Conservation (phyloP, 139 green algal genomes). For the Zygnema cylindricum region DNA sequence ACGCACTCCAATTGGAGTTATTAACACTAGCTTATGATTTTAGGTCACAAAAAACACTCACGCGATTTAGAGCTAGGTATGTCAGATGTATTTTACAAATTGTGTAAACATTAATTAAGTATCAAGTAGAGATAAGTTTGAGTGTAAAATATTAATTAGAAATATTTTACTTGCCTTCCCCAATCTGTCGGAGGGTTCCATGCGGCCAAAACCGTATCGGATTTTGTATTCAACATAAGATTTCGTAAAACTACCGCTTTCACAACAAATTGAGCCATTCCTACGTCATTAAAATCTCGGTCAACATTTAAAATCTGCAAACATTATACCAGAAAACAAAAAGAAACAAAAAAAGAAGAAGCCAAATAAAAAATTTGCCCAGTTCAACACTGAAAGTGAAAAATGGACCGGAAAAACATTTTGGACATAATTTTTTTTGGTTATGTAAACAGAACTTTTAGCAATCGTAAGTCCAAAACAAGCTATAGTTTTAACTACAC, state of each 20-base stretch:
- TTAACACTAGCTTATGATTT: too few species aligned
- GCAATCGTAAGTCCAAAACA: too few species aligned
- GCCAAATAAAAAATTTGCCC: too few species aligned
- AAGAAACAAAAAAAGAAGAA: not conserved
- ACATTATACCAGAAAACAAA: not conserved
- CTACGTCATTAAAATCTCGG: slow-evolving; percentile 53
- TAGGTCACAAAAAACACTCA: too few species aligned
- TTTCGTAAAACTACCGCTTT: slow-evolving; percentile 33
- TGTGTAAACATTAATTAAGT: not conserved
- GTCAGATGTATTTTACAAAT: not conserved
- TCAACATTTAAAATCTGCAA: slow-evolving; percentile 44
- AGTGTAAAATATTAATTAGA: not conserved
- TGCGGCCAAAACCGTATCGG: not conserved
- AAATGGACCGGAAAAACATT: too few species aligned
- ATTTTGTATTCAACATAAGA: slow-evolving; percentile 12
- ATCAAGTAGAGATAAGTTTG: not conserved
- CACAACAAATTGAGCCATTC: slow-evolving; percentile 25
- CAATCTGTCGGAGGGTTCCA: slow-evolving; percentile 52
- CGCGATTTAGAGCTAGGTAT: too few species aligned
- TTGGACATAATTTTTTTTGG: too few species aligned
- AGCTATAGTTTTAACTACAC: too few species aligned
- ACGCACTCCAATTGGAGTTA: too few species aligned
- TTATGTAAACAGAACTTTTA: too few species aligned
- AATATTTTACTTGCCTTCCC: too few species aligned
- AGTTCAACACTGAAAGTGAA: too few species aligned